phyloP scores from a whole-genome alignment of 805 yeast species.

The Candida dajiaensis region DNA sequence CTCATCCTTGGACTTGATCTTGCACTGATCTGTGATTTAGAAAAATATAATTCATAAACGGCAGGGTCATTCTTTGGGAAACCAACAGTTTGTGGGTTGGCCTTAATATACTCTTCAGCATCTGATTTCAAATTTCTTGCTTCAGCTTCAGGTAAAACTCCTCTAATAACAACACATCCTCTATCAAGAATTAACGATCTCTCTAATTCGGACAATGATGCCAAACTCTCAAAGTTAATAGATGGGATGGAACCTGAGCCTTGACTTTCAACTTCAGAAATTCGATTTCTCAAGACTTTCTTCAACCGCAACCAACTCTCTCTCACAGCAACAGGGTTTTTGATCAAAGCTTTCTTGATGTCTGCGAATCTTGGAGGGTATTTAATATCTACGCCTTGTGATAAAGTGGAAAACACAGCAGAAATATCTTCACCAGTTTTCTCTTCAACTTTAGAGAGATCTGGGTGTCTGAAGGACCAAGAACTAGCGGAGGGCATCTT shows the following conservation, averaged over 20 bases:
- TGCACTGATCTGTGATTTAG: slow-evolving; percentile 32
- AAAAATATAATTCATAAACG: slow-evolving; percentile 33
- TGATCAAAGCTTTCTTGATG: slow-evolving; percentile 1
- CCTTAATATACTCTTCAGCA: slow-evolving; percentile 22
- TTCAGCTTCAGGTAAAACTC: slow-evolving; percentile 25
- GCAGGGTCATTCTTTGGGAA: slow-evolving; percentile 20
- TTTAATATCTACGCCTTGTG: background rate
- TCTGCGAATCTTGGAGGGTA: slow-evolving; percentile 1
- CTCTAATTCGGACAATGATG: background rate
- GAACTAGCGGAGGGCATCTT: too few relatives aligned
- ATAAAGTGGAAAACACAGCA: slow-evolving; percentile 2
- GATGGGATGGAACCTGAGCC: slow-evolving; percentile 1
- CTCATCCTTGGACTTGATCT: slow-evolving; percentile 32
- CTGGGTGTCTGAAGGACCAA: background rate
- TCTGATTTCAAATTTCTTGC: slow-evolving; percentile 22
- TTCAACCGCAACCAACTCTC: slow-evolving; percentile 4
- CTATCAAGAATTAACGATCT: slow-evolving; percentile 6
- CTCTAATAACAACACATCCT: slow-evolving; percentile 28
- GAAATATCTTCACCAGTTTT: slow-evolving; percentile 4
- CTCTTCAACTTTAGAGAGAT: background rate
- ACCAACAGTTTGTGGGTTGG: slow-evolving; percentile 27
- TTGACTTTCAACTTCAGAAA: background rate
- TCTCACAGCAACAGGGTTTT: background rate
- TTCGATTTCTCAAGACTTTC: background rate
- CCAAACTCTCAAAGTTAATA: background rate